These are phyloP conservation scores for Garcia nutans DNA, from an alignment of 345 rosid genomes.

Conservation along the genomic window DNA sequence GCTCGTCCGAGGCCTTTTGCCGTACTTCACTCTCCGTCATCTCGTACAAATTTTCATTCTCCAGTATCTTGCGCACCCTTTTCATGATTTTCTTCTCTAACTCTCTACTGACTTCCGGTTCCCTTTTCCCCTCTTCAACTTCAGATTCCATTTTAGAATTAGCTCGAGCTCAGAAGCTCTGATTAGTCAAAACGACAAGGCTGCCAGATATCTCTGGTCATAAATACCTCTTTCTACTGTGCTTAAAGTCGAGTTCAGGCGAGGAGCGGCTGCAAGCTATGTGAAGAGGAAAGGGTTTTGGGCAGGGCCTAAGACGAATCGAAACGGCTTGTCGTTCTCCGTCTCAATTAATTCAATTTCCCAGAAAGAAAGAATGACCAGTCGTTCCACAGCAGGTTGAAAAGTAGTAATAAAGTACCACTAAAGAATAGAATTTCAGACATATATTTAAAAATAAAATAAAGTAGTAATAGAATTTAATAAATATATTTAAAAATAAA, in stretches of 20 bases:
- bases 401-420: too few species aligned
- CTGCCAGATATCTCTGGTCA: not conserved
- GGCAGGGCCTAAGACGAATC: not conserved
- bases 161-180: not conserved
- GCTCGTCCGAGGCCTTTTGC: slow-evolving; percentile 34
- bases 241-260: not conserved
- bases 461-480: too few species aligned
- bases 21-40: slow-evolving; percentile 41
- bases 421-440: too few species aligned
- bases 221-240: not conserved
- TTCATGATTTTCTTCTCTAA: slow-evolving; percentile 26
- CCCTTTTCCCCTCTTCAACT: slow-evolving; percentile 17
- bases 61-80: slow-evolving; percentile 36
- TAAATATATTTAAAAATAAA: too few species aligned
- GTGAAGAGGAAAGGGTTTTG: not conserved
- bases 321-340: too few species aligned
- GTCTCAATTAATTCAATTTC: too few species aligned
- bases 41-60: slow-evolving; percentile 33
- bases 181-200: too few species aligned
- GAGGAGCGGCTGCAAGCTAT: not conserved
- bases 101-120: slow-evolving; percentile 21
- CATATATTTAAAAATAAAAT: too few species aligned
- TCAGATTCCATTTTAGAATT: slow-evolving; percentile 5
- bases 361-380: too few species aligned
- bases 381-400: too few species aligned